A percentile compares a stretch with the other conserved stretches of the same genome.
Evolutionary conservation across 2,329 filamentous ascomycete genomes (phyloP).

Genomic region (Curvularia lunata): DNA sequence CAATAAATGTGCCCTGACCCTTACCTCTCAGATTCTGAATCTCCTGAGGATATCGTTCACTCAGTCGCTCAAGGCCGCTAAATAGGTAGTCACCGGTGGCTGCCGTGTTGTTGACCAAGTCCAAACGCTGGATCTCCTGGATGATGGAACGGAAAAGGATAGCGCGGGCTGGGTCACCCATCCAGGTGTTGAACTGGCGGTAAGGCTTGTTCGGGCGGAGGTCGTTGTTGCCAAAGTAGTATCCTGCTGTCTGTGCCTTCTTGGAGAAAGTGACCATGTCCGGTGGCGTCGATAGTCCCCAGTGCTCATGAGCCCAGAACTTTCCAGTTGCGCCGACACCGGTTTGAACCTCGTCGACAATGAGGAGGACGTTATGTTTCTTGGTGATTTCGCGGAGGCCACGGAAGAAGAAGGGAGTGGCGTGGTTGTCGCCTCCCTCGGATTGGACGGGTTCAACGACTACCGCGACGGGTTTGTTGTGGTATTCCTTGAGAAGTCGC

Average conservation of each 20-base stretch:
- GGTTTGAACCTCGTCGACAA: slow-evolving; percentile 94
- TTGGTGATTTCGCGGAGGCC: slow-evolving; percentile 80
- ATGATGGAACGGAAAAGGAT: slow-evolving; percentile 87
- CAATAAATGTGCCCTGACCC: slow-evolving; percentile 89
- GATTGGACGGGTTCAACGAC: slow-evolving; percentile 92
- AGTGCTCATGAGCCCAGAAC: slow-evolving; percentile 98
- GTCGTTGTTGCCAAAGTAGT: slow-evolving; percentile 83
- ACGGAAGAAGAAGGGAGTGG: slow-evolving; percentile 84
- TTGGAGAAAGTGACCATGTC: slow-evolving; percentile 97
- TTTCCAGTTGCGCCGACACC: slow-evolving; percentile 90
- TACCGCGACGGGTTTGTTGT: slow-evolving; percentile 79
- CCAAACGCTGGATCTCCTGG: slow-evolving; percentile 75
- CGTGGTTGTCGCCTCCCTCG: slow-evolving; percentile 94
- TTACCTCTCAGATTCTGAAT: slow-evolving; percentile 86
- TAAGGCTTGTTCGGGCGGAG: slow-evolving; percentile 91
- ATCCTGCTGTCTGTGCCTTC: slow-evolving; percentile 92
- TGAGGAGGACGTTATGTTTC: slow-evolving; percentile 79
- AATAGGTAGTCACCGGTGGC: slow-evolving; percentile 80
- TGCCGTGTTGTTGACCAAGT: slow-evolving; percentile 81
- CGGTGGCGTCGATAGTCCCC: slow-evolving; percentile 77
- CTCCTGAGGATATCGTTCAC: slow-evolving; percentile 73
- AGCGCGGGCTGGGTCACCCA: slow-evolving; percentile 87
- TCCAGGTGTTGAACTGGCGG: slow-evolving; percentile 97
- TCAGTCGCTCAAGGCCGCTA: slow-evolving; percentile 69
- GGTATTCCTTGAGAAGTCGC: slow-evolving; percentile 78